Conservation (phyloP, 106 monocot genomes). For the Allium fistulosum region DNA sequence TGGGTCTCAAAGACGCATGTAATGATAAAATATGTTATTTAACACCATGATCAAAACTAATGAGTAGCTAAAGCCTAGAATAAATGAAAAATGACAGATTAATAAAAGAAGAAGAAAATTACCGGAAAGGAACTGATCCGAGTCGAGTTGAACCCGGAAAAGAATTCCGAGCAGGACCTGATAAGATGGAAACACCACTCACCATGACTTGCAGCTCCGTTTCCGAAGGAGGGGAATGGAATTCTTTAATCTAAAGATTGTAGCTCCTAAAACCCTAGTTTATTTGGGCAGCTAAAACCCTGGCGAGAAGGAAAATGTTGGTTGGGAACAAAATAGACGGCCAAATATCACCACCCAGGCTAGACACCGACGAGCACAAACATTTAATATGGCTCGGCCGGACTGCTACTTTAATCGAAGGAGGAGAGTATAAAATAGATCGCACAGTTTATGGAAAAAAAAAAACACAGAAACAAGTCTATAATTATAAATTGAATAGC, state of each 20-base stretch:
- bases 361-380: background rate
- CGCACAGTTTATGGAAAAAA: too few species aligned
- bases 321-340: background rate
- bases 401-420: too few species aligned
- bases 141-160: background rate
- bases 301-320: background rate
- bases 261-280: background rate
- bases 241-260: too few species aligned
- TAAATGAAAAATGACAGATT: too few species aligned
- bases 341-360: background rate
- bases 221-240: background rate
- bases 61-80: too few species aligned
- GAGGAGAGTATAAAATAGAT: too few species aligned
- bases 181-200: conserved; percentile 3
- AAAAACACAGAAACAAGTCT: too few species aligned
- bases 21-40: too few species aligned
- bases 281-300: background rate
- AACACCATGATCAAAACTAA: too few species aligned
- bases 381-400: too few species aligned
- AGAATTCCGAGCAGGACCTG: background rate
- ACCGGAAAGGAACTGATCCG: background rate
- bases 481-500: too few species aligned
- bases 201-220: background rate
- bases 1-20: too few species aligned
- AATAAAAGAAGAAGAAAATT: background rate